Evolutionary conservation across 345 rosid species (phyloP).

Genomic region (Boechera divaricarpa): DNA sequence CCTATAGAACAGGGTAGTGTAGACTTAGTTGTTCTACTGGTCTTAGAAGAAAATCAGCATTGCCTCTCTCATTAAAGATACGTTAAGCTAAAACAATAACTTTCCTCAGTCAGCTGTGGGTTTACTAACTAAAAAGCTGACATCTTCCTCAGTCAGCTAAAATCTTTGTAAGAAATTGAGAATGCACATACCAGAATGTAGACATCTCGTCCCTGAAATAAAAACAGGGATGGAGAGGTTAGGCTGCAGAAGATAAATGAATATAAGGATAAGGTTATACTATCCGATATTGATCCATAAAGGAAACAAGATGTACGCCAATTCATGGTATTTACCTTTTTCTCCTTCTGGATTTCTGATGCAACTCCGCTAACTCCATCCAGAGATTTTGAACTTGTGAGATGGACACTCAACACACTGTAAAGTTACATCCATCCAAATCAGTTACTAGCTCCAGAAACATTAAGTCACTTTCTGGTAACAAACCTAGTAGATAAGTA

Average conservation of each 20-base stretch:
- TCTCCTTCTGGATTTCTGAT: conserved; percentile 93
- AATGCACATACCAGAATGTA: conserved; percentile 86
- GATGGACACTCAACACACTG: conserved; percentile 89
- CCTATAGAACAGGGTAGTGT: background rate
- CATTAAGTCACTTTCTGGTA: background rate
- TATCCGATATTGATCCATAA: conserved; percentile 1
- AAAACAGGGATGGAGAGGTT: conserved; percentile 36
- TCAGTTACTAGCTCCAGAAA: conserved; percentile 25
- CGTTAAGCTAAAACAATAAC: background rate
- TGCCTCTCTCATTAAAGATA: conserved; percentile 16
- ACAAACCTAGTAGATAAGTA: background rate
- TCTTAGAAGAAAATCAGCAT: background rate
- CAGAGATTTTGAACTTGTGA: conserved; percentile 91
- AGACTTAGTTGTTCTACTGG: background rate
- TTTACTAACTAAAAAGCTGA: background rate
- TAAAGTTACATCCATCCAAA: conserved; percentile 13
- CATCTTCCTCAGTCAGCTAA: no score
- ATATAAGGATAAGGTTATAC: background rate
- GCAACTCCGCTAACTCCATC: conserved; percentile 82
- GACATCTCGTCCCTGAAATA: conserved; percentile 94
- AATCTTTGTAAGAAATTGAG: background rate
- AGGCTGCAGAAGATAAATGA: conserved; percentile 26
- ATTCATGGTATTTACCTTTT: conserved; percentile 60
- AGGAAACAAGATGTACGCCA: background rate
- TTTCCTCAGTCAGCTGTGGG: background rate